A percentile compares a stretch with the other conserved stretches of the same genome.
Evolutionary conservation across 2,329 filamentous ascomycete species (phyloP).

Genomic region (Talaromyces verruculosus): DNA sequence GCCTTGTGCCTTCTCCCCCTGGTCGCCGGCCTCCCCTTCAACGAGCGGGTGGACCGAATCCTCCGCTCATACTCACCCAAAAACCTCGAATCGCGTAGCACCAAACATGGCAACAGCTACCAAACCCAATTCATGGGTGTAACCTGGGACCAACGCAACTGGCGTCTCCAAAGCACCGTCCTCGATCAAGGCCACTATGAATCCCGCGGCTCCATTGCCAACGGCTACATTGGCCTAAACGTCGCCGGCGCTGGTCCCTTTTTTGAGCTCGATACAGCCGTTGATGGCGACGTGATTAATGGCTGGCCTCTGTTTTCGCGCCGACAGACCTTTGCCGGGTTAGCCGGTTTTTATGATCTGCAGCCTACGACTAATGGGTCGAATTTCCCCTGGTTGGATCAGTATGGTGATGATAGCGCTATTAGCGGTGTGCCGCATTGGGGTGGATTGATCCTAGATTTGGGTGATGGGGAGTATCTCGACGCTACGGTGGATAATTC

Average conservation of each 20-base stretch:
- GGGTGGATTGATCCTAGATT: slow-evolving; percentile 59
- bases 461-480: slow-evolving; percentile 55
- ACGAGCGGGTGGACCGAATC: slow-evolving; percentile 11
- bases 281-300: slow-evolving; percentile 56
- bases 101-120: neutral
- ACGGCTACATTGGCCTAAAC: slow-evolving; percentile 66
- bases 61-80: slow-evolving; percentile 1
- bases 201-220: slow-evolving; percentile 60
- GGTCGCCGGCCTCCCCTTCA: neutral
- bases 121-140: slow-evolving; percentile 53
- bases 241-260: slow-evolving; percentile 64
- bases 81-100: neutral
- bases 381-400: slow-evolving; percentile 67
- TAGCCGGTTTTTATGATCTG: slow-evolving; percentile 65
- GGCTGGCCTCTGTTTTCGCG: slow-evolving; percentile 68
- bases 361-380: slow-evolving; percentile 59
- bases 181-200: slow-evolving; percentile 61
- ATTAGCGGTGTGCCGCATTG: slow-evolving; percentile 72
- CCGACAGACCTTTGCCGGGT: slow-evolving; percentile 65
- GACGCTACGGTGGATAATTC: slow-evolving; percentile 60
- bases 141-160: slow-evolving; percentile 60
- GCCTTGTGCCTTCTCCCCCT: slow-evolving; percentile 12
- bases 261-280: slow-evolving; percentile 57
- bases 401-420: slow-evolving; percentile 69
- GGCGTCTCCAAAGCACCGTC: slow-evolving; percentile 54